phyloP scores from a whole-genome alignment of 306 rosid species.

The Castanopsis chinensis region DNA sequence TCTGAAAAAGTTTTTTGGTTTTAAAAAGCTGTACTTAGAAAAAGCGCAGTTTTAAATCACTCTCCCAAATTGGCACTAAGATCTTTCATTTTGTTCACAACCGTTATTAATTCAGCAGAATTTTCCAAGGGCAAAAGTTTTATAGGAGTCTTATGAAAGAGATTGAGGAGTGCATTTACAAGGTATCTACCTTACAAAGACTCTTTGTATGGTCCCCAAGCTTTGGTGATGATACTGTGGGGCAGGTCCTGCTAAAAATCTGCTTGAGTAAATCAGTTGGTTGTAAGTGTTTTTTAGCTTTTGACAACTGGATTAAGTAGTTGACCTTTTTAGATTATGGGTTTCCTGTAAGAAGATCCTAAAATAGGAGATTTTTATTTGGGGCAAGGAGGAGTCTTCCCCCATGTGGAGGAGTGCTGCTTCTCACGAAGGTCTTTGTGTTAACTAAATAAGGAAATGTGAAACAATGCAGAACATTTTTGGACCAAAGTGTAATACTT shows the following conservation, averaged over 20 bases:
- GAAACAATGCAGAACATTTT: background rate
- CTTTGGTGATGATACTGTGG: background rate
- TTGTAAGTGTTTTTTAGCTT: background rate
- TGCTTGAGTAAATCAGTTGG: background rate
- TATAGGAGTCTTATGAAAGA: background rate
- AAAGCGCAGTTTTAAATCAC: too few species aligned
- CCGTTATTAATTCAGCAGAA: background rate
- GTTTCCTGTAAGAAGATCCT: too few species aligned
- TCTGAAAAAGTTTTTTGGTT: too few species aligned
- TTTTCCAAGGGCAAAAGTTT: background rate
- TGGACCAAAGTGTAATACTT: background rate
- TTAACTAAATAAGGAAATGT: background rate
- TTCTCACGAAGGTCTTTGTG: background rate
- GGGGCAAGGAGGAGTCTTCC: background rate
- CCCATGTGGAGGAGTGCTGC: background rate
- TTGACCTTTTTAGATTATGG: too few species aligned
- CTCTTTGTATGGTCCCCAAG: background rate
- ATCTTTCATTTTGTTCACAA: slow-evolving; percentile 5
- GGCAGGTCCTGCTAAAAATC: background rate
- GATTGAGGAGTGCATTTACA: too few species aligned
- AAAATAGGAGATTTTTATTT: too few species aligned
- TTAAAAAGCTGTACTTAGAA: too few species aligned
- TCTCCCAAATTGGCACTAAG: background rate
- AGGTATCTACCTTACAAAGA: background rate
- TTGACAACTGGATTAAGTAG: background rate